These are phyloP conservation scores for Didymella arachidicola DNA, from an alignment of 2,329 filamentous ascomycete genomes.

Conservation along the genomic window DNA sequence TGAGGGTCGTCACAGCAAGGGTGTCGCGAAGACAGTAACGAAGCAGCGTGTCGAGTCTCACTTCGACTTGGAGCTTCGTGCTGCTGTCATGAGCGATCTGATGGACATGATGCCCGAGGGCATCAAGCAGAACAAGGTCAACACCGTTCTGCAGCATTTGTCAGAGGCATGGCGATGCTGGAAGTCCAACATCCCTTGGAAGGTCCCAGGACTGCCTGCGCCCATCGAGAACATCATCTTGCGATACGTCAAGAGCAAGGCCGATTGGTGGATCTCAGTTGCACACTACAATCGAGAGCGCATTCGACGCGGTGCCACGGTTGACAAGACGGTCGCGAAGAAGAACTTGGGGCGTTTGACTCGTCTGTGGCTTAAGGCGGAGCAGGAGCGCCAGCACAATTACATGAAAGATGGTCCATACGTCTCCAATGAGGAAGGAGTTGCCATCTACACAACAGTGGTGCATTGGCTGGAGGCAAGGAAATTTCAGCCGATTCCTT, in stretches of 20 bases:
- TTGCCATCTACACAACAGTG: constrained; percentile 98
- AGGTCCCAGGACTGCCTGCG: constrained; percentile 93
- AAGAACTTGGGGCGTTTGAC: constrained; percentile 97
- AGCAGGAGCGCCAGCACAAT: constrained; percentile 98
- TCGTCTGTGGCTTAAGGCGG: constrained; percentile 94
- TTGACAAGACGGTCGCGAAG: constrained; percentile 99
- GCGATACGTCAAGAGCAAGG: constrained; percentile 98
- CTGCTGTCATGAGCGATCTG: constrained; percentile 97
- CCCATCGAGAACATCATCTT: constrained; percentile 99
- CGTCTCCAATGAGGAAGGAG: constrained; percentile 96
- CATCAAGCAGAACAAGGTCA: constrained; percentile 99
- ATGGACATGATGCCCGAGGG: constrained; percentile 99
- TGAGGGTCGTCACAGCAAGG: constrained; percentile 97
- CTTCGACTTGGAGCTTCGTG: constrained; percentile 95
- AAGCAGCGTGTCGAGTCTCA: constrained; percentile 99
- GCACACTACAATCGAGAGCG: constrained; percentile 98
- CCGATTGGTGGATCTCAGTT: constrained; percentile 99
- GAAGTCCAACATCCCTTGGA: constrained; percentile 99
- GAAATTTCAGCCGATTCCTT: constrained; percentile 98
- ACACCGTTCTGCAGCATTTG: constrained; percentile 94
- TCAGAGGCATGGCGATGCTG: constrained; percentile 99
- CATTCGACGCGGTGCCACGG: constrained; percentile 93
- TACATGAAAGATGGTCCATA: constrained; percentile 99
- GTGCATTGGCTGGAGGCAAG: constrained; percentile 98
- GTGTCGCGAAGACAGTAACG: constrained; percentile 97